These are phyloP conservation scores for Lichina pygmaea DNA, from an alignment of 495 filamentous ascomycete species.

Conservation along the genomic window DNA sequence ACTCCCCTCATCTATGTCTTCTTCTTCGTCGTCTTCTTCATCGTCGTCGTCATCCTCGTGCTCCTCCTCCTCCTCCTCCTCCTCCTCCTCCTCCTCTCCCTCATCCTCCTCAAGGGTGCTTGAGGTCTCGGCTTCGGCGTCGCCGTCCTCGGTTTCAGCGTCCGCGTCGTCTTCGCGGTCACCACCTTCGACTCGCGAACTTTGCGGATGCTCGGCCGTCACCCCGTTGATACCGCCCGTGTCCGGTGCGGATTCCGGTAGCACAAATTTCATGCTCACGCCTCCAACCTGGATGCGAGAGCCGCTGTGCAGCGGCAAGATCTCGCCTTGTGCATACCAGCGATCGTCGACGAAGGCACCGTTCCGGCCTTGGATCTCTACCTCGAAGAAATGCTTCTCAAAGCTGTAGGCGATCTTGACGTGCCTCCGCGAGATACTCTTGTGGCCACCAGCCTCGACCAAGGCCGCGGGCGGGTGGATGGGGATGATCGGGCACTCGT, in stretches of 20 bases:
- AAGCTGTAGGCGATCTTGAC: conserved; percentile 63
- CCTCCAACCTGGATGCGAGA: conserved; percentile 56
- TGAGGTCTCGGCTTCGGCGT: conserved; percentile 20
- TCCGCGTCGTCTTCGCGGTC: conserved; percentile 28
- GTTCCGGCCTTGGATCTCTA: conserved; percentile 60
- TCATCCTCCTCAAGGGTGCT: conserved; percentile 5
- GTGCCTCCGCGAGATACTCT: conserved; percentile 61
- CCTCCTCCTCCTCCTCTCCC: conserved; percentile 11
- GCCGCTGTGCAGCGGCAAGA: conserved; percentile 40
- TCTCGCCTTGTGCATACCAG: conserved; percentile 30
- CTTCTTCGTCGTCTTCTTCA: conserved; percentile 8
- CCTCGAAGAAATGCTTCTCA: conserved; percentile 43
- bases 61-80: conserved; percentile 8
- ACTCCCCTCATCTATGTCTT: conserved; percentile 7
- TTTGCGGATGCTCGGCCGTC: conserved; percentile 11
- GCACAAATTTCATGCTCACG: conserved; percentile 41
- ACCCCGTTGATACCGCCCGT: conserved; percentile 29
- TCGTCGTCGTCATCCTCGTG: conserved; percentile 4
- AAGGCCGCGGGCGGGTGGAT: conserved; percentile 44
- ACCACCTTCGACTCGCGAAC: conserved; percentile 21
- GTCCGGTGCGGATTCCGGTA: conserved; percentile 47
- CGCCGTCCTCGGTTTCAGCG: conserved; percentile 19
- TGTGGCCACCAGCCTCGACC: conserved; percentile 25
- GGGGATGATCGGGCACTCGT: conserved; percentile 47
- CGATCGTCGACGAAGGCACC: conserved; percentile 62